Evolutionary conservation across 2,329 filamentous ascomycete genomes (phyloP).

Genomic region (Calonectria crousiana): DNA sequence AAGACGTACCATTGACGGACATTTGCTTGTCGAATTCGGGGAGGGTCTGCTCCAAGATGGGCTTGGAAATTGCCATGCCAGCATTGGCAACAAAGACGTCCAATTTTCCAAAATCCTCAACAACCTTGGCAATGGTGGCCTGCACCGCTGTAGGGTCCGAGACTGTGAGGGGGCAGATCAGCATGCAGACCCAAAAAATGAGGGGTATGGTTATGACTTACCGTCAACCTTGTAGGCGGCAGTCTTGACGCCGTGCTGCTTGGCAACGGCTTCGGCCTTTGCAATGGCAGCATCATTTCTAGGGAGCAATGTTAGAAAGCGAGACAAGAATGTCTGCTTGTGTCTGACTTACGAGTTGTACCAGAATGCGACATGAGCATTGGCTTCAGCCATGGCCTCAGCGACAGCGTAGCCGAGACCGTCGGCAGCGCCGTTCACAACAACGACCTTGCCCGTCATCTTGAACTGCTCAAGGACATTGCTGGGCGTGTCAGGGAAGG

Average conservation of each 20-base stretch:
- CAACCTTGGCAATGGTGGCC: conserved; percentile 28
- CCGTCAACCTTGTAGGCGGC: conserved; percentile 58
- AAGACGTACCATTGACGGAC: conserved; percentile 62
- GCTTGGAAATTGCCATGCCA: conserved; percentile 64
- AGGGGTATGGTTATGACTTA: conserved; percentile 26
- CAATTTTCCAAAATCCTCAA: conserved; percentile 41
- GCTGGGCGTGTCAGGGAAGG: conserved; percentile 39
- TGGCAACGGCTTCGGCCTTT: conserved; percentile 50
- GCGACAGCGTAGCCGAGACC: conserved; percentile 59
- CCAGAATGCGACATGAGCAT: conserved; percentile 53
- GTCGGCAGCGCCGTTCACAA: conserved; percentile 60
- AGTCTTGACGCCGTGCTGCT: conserved; percentile 51
- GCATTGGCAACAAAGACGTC: conserved; percentile 44
- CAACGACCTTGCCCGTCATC: conserved; percentile 55
- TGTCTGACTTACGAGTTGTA: conserved; percentile 45
- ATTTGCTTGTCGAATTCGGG: conserved; percentile 64
- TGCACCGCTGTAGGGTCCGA: conserved; percentile 51
- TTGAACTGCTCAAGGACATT: conserved; percentile 60
- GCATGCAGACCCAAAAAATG: not conserved
- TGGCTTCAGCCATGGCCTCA: conserved; percentile 60
- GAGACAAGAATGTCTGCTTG: too few relatives aligned
- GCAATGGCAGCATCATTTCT: conserved; percentile 51
- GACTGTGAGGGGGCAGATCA: conserved; percentile 45
- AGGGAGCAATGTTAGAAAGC: not conserved
- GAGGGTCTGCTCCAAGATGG: conserved; percentile 64